phyloP scores from a whole-genome alignment of 2,329 filamentous ascomycete genomes.

The Hypoxylon sp. region DNA sequence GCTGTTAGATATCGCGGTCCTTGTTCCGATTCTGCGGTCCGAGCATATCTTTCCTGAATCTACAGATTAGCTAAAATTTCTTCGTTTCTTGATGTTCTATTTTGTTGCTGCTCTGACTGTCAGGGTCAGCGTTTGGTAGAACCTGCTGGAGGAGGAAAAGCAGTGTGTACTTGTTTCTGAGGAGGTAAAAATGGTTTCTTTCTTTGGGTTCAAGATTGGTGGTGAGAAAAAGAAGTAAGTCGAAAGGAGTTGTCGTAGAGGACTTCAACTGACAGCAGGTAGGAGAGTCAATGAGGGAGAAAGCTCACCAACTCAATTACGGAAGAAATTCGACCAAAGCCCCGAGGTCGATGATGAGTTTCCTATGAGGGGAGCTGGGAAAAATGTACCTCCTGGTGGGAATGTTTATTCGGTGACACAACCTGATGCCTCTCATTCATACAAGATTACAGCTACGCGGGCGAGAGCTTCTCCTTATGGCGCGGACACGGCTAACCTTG shows the following conservation, averaged over 20 bases:
- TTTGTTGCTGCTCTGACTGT: slow-evolving; percentile 21
- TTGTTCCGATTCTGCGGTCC: slow-evolving; percentile 41
- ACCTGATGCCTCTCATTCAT: slow-evolving; percentile 60
- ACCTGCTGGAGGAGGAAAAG: slow-evolving; percentile 29
- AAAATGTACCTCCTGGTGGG: slow-evolving; percentile 17
- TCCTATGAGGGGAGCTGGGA: slow-evolving; percentile 35
- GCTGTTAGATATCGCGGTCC: slow-evolving; percentile 43
- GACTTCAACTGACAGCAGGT: slow-evolving; percentile 39
- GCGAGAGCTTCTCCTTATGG: slow-evolving; percentile 49
- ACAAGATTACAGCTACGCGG: slow-evolving; percentile 46
- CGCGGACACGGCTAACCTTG: slow-evolving; percentile 57
- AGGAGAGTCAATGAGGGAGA: slow-evolving; percentile 56
- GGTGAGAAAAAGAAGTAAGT: slow-evolving; percentile 71
- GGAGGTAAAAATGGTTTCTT: slow-evolving; percentile 67
- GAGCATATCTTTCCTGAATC: slow-evolving; percentile 41
- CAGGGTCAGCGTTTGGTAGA: slow-evolving; percentile 21
- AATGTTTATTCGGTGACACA: slow-evolving; percentile 52
- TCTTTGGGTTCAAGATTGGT: slow-evolving; percentile 71
- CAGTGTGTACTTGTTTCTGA: slow-evolving; percentile 18
- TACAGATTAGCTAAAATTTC: slow-evolving; percentile 22
- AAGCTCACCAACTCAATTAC: slow-evolving; percentile 48
- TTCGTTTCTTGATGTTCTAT: slow-evolving; percentile 24
- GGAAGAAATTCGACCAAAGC: slow-evolving; percentile 32
- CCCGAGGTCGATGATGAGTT: slow-evolving; percentile 28
- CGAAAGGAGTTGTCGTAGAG: slow-evolving; percentile 10